Evolutionary conservation across 164 flowering plant genomes (phyloP), one percentile per base, ranked within the genome.

Genomic region (Taxillus chinensis): DNA sequence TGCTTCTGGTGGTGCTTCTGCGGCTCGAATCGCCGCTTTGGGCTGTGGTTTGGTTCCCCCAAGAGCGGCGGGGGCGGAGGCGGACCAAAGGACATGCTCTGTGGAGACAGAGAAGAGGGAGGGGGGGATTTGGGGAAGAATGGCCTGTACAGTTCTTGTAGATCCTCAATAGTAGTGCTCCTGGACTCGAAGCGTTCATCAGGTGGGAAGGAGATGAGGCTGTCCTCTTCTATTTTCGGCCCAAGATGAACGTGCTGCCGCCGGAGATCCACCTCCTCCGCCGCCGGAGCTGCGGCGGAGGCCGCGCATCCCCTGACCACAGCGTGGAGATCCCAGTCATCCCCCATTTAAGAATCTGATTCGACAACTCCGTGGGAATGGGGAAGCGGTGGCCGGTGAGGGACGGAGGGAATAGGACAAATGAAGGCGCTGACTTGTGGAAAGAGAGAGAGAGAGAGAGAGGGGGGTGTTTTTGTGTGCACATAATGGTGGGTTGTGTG

Each of bases 261-360:
- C 48, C 63, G 16, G 43, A 39, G 7, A 53, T 15, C 65, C 8
- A 62, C 54, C 59, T n/a, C 39, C 3, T 4, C 46, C 5, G 73
- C 9, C 49, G 67, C 15, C 9, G 66, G 4, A 45, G 73, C 7
- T 14, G 71, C 54, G 53, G 70, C 9, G 54, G 64, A 3, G 71
- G 78, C 37, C 77, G 71, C 40, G 75, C 82, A 93, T 67, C 99
- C 80, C 65, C 96, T 81, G 73, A 93, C 99, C 68, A 93, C 95
- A 17, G 99, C 99, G 40, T 84, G 87, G 14, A 93, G 84, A 77
- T 85, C 99, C 99, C 99, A 93, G 60, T 89, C 92, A 8, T 73
- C 95, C 27, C 69, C 90, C 92, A 90, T 86, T 66, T 15, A 15
- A 55, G 63, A 42, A 8, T 39, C 59, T 6, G 54, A 51, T 51